phyloP scores from a whole-genome alignment of 306 rosid species.

The Quercus cerris region DNA sequence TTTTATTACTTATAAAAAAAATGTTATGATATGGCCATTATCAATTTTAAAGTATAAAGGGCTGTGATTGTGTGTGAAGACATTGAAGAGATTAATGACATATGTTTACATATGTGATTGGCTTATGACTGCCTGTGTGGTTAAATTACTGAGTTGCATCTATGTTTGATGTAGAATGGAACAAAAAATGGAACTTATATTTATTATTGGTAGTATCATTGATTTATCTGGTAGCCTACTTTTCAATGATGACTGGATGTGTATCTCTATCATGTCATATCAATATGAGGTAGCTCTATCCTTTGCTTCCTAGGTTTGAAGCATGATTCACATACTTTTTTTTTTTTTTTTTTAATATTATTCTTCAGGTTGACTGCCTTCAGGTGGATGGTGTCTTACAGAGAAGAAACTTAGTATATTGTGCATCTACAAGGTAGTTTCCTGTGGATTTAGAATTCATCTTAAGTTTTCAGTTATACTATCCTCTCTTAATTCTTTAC shows the following conservation, averaged over 20 bases:
- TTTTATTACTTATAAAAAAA: too few species aligned
- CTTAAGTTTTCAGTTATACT: constrained; percentile 1
- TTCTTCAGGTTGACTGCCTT: constrained; percentile 85
- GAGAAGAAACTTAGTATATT: constrained; percentile 92
- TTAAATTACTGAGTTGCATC: neutral
- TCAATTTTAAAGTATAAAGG: neutral
- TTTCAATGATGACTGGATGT: neutral
- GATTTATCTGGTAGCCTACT: neutral
- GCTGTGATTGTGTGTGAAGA: neutral
- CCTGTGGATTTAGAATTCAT: constrained; percentile 15
- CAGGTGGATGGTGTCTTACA: constrained; percentile 85
- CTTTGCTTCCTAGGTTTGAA: constrained; percentile 1
- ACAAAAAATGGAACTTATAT: neutral
- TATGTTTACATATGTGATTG: neutral
- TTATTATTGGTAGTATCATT: neutral
- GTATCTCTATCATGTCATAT: neutral
- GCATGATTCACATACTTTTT: neutral
- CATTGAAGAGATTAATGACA: neutral
- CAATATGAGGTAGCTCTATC: neutral
- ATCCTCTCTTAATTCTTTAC: neutral
- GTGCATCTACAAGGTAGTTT: constrained; percentile 93
- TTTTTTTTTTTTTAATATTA: neutral
- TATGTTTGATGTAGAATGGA: neutral
- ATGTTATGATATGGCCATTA: neutral
- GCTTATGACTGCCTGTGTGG: neutral